Base-by-base conservation (phyloP, 2,329 filamentous ascomycete genomes). In the Fusarium albosuccineum region DNA sequence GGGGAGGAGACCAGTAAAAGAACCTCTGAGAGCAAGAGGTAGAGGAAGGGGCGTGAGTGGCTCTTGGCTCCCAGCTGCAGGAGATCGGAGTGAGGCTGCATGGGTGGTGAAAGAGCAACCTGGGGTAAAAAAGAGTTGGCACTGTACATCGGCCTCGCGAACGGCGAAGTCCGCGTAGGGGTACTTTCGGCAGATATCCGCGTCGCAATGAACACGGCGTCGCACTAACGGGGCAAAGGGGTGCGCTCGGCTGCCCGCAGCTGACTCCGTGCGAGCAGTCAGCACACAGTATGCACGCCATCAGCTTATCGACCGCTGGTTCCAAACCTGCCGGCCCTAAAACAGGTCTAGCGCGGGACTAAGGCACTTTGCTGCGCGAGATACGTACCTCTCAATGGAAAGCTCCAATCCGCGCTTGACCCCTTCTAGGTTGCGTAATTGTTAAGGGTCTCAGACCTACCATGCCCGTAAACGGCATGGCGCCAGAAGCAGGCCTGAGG, bases 21-120 rank as follows among this genome's bases (percentile, higher is more conserved):
- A 72, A 67, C 61, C 57, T 71, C 65, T 67, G 60, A 65, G 64
- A 71, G 55, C 49, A 68, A 69, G 60, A 70, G 70, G 57, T 65
- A 57, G 68, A 63, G 69, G 69, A 72, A 68, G 70, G 69, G 68
- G 72, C 66, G 71, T 68, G 68, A 73, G 70, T 74, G 72, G 68
- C 67, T 71, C 71, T 73, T 72, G 58, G 61, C 57, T 66, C 29
- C 39, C 61, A 70, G 64, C 63, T 70, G 68, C 68, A 68, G 60
- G 66, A 70, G 68, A 70, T 70, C 68, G 63, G 67, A 67, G 68
- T 69, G 68, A 70, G 66, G 68, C 68, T 70, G 63, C 68, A 68
- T 66, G 62, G 65, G 60, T 57, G 55, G 29, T 52, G 30, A 51
- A 34, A 44, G 45, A 57, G 55, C 63, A 67, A 69, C 68, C 68